Evolutionary conservation across 768 basidiomycete genomes (phyloP).

Genomic region (Kwoniella newhampshirensis): DNA sequence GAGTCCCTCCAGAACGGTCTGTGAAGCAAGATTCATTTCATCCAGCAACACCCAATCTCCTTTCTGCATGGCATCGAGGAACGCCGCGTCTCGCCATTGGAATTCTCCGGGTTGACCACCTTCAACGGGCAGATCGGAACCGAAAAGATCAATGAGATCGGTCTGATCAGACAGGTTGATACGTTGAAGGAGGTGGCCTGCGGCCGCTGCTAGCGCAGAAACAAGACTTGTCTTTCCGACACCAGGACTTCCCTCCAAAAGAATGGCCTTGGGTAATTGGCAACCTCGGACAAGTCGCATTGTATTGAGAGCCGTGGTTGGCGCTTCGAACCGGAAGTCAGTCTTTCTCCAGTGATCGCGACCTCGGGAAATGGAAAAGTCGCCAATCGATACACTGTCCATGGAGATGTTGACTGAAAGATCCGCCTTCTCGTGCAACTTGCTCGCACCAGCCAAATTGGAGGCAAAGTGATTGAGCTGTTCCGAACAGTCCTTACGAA

Average conservation of each 20-base stretch:
- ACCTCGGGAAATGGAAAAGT: constrained; percentile 71
- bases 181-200: constrained; percentile 76
- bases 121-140: constrained; percentile 92
- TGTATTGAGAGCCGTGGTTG: constrained; percentile 83
- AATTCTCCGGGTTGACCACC: constrained; percentile 89
- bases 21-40: constrained; percentile 98
- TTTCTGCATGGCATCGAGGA: constrained; percentile 86
- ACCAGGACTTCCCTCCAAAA: constrained; percentile 95
- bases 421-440: background rate
- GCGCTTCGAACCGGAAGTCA: constrained; percentile 77
- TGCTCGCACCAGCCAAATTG: background rate
- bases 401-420: constrained; percentile 21
- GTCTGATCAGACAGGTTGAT: constrained; percentile 99
- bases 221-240: constrained; percentile 96
- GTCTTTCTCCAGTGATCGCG: constrained; percentile 45
- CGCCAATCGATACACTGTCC: constrained; percentile 63
- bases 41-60: constrained; percentile 97
- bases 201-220: constrained; percentile 75
- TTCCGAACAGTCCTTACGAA: constrained; percentile 63
- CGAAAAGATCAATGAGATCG: constrained; percentile 92
- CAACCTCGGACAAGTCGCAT: constrained; percentile 85
- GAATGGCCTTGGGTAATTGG: constrained; percentile 84
- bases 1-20: constrained; percentile 92
- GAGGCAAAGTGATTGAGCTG: constrained; percentile 56
- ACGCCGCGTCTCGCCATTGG: constrained; percentile 95